A percentile compares a stretch with the other conserved stretches of the same genome.
phyloP scores from a whole-genome alignment of 805 yeast genomes.

The fission yeast (Schizosaccharomyces pombe) region ASM294v3 CU329670.1:5005001-5005500 shows the following conservation, averaged over 20 bases:
- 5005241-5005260: conserved; percentile 73
- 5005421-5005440: conserved; percentile 34
- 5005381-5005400: conserved; percentile 61
- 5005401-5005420: conserved; percentile 39
- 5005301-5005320: conserved; percentile 16
- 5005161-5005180: conserved; percentile 75
- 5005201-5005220: conserved; percentile 63
- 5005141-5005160: conserved; percentile 49
- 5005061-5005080: not conserved
- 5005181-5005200: conserved; percentile 67
- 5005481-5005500: conserved; percentile 47
- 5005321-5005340: conserved; percentile 23
- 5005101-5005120: conserved; percentile 12
- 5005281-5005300: conserved; percentile 15
- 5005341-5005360: conserved; percentile 35
- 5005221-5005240: conserved; percentile 57
- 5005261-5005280: conserved; percentile 43
- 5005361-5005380: conserved; percentile 54
- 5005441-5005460: conserved; percentile 54
- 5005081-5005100: no score
- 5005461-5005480: conserved; percentile 35
- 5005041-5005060: not conserved
- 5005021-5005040: no score
- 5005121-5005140: conserved; percentile 65
- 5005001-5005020: no score